These are phyloP conservation scores for Panicum miliaceum DNA, from an alignment of 176 grass and related monocot species.

Conservation along the genomic window DNA sequence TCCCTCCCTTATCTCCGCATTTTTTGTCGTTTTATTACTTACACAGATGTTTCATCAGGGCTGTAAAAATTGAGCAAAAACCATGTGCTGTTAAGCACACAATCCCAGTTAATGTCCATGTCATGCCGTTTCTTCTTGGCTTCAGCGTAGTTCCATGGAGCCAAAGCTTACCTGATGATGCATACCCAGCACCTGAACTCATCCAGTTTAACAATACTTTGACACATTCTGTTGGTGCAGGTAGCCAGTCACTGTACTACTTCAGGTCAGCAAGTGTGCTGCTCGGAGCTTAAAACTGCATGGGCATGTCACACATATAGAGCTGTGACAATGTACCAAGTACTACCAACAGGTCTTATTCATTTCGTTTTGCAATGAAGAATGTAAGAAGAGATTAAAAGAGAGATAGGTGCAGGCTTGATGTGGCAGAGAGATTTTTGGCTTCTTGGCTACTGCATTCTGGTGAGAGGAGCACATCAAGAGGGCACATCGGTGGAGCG, in stretches of 20 bases:
- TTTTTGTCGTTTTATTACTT: too few species aligned
- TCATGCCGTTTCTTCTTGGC: not conserved
- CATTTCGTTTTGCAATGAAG: not conserved
- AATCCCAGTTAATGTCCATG: not conserved
- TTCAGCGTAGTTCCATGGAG: not conserved
- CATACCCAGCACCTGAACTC: conserved; percentile 29
- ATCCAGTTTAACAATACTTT: conserved; percentile 17
- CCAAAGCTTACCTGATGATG: not conserved
- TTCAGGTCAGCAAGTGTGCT: not conserved
- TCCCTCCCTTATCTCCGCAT: too few species aligned
- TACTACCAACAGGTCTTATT: conserved; percentile 7
- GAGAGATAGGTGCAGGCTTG: not conserved
- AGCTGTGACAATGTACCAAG: not conserved
- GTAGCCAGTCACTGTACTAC: conserved; percentile 24
- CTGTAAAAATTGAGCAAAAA: not conserved
- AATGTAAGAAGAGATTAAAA: not conserved
- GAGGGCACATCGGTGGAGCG: conserved; percentile 21
- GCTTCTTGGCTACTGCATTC: conserved; percentile 51
- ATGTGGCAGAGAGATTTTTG: conserved; percentile 7
- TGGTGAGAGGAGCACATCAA: conserved; percentile 47
- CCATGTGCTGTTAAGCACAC: not conserved
- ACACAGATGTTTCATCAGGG: not conserved
- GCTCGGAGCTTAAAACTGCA: not conserved
- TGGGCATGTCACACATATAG: conserved; percentile 2
- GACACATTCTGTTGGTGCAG: conserved; percentile 34